Evolutionary conservation across 225 moss, liverwort and hornwort species (phyloP), one percentile per base, ranked within the genome.

Genomic region (Takakia lepidozioides): DNA sequence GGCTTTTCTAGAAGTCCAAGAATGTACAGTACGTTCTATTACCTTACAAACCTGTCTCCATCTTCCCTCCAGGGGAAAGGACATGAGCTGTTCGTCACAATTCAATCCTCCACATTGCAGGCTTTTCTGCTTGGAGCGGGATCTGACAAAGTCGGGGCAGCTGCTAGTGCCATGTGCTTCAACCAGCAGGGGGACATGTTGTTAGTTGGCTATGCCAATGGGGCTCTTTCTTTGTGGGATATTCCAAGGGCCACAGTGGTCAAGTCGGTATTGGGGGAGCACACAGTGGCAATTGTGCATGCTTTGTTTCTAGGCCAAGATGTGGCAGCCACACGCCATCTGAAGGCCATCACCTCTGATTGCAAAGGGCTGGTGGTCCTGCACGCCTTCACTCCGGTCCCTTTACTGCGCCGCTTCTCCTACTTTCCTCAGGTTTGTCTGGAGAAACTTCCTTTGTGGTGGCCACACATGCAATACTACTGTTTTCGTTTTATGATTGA

Each of bases 111-210:
- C 8, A 32, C 32, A 6, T 41, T 82, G 72, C 60, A 98, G 95
- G 70, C 82, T 52, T 87, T 75, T 70, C 73, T 87, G 56, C 73
- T 95, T 54, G 84, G 82, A 64, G 83, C 81, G 16, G 84, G 72
- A 37, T 72, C 83, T 22, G 95, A 98, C 51, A 98, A 82, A 46
- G 80, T 72, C 56, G 80, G 71, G 34, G 69, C 49, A 20, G 64
- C 82, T 50, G 90, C 85, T 29, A 87, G 84, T 72, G 84, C 95
- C 44, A 78, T 98, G 73, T 90, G 87, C 67, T 98, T 98, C 65
- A 91, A 85, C 45, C 84, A 85, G 69, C 95, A 87, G 73, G 95
- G 95, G 25, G 95, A 95, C 68, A 64, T 95, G 38, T 70, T 95
- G 58, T 60, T 98, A 43, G 95, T 87, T 50, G 95, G 95, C 43